Base-by-base conservation (phyloP, 768 basidiomycete genomes). In the Amylocystis lapponica region DNA sequence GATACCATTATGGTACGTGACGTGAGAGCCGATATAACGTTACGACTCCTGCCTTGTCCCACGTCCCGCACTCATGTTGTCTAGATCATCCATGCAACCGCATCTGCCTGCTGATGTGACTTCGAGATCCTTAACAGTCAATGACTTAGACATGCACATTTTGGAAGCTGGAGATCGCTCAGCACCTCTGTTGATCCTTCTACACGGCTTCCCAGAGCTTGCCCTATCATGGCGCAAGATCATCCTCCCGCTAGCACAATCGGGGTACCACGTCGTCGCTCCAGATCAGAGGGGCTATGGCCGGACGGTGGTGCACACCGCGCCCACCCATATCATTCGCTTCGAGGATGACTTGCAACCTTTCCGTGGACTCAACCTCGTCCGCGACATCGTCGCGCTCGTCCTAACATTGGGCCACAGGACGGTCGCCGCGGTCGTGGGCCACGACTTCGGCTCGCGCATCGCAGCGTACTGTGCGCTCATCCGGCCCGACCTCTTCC, bases 151-250 rank as follows among this genome's bases (percentile, higher is more conserved):
- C 27, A 60, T 74, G 34, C 74, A 80, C 46, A 58, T 76, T 27
- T 65, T 81, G 21, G 77, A 80, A 49, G 75, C 73, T 7, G 59
- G 59, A 7, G 19, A 51, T 16, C 42, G 39, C 27, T 40, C 38
- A 12, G 41, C 32, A 4, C 76, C 74, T 1, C 66, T 83, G 12
- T 52, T 82, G 35, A 41, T 83, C 23, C 72, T 84, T 19, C 56
- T 83, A 2, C 80, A 83, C 48, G 81, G 81, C 31, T 83, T 83
- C 55, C 80, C 81, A 9, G 81, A 83, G 52, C 66, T 83, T 5
- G 72, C 79, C 2, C 79, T 76, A 54, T 82, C 79, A 7, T 83
- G 79, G 78, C 68, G 81, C 12, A 78, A 79, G 46, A 46, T 82
- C 27, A 66, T 83, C 25, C 51, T 60, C 0, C 77, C 77, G 0